Evolutionary conservation across 805 yeast genomes (phyloP).

Genomic region (Candida multigemmis): DNA sequence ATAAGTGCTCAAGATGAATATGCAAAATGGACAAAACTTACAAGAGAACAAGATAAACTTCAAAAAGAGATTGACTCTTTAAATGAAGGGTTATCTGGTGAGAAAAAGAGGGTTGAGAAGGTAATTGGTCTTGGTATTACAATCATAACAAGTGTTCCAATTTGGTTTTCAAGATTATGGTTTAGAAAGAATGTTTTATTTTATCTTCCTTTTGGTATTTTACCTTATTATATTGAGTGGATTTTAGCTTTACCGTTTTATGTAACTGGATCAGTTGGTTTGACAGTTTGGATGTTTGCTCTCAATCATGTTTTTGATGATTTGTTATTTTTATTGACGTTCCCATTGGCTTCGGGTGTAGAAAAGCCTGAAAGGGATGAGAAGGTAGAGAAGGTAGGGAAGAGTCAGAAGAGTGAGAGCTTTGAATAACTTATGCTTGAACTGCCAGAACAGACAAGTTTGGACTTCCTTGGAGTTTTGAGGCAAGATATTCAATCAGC

Average conservation of each 20-base stretch:
- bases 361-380: constrained; percentile 6
- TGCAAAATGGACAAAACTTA: constrained; percentile 91
- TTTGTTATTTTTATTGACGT: constrained; percentile 10
- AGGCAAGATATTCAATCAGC: too few relatives aligned
- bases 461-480: too few relatives aligned
- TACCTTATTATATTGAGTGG: constrained; percentile 51
- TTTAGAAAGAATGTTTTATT: constrained; percentile 48
- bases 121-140: constrained; percentile 24
- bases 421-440: too few relatives aligned
- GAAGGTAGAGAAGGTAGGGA: constrained; percentile 4
- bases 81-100: constrained; percentile 26
- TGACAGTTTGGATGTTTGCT: constrained; percentile 46
- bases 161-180: constrained; percentile 40
- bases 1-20: constrained; percentile 89
- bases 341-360: constrained; percentile 9
- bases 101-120: constrained; percentile 24
- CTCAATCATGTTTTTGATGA: constrained; percentile 20
- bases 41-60: constrained; percentile 57
- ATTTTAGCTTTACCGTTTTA: constrained; percentile 55
- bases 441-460: neutral
- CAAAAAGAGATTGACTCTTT: constrained; percentile 40
- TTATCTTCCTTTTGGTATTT: constrained; percentile 46
- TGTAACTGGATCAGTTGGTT: constrained; percentile 53
- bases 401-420: constrained; percentile 1
- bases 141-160: constrained; percentile 35